Percentiles rank a stretch among this genome's conserved stretches.
phyloP scores from a whole-genome alignment of 345 rosid species.

The Ceriops tagal region DNA sequence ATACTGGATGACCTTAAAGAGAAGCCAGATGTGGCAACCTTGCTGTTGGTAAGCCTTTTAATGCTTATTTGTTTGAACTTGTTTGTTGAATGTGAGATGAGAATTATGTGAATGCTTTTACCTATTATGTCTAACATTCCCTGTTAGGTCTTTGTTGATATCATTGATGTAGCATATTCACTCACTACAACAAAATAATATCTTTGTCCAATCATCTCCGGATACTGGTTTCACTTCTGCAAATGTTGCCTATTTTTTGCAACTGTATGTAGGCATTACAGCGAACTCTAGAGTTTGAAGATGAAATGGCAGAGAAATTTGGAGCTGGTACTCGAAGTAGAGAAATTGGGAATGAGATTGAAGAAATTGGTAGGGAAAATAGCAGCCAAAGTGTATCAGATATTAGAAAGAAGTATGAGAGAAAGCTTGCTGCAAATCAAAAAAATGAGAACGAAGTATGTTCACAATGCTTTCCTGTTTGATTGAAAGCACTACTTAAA shows the following conservation, averaged over 20 bases:
- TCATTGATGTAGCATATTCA: background rate
- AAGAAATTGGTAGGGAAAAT: slow-evolving; percentile 72
- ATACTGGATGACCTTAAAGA: slow-evolving; percentile 81
- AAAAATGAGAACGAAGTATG: slow-evolving; percentile 56
- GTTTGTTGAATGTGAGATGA: background rate
- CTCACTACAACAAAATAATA: background rate
- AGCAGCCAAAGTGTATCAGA: slow-evolving; percentile 67
- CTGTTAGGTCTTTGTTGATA: background rate
- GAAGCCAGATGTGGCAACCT: slow-evolving; percentile 86
- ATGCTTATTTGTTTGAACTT: too few species aligned
- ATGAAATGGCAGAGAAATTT: slow-evolving; percentile 91
- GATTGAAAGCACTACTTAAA: background rate
- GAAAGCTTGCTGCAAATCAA: slow-evolving; percentile 79
- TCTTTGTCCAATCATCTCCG: slow-evolving; percentile 3
- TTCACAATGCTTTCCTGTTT: slow-evolving; percentile 1
- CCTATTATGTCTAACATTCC: background rate
- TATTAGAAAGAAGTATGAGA: slow-evolving; percentile 92
- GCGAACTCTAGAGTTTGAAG: slow-evolving; percentile 93
- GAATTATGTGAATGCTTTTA: background rate
- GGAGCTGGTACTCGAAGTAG: slow-evolving; percentile 70
- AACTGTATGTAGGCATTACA: slow-evolving; percentile 65
- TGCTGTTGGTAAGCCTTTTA: slow-evolving; percentile 62
- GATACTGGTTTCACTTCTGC: background rate
- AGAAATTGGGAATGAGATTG: slow-evolving; percentile 68
- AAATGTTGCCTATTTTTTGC: slow-evolving; percentile 15